Percentiles rank a stretch among this genome's conserved stretches.
phyloP scores from a whole-genome alignment of 257 asterid genomes.

The Solanum medicagineum region DNA sequence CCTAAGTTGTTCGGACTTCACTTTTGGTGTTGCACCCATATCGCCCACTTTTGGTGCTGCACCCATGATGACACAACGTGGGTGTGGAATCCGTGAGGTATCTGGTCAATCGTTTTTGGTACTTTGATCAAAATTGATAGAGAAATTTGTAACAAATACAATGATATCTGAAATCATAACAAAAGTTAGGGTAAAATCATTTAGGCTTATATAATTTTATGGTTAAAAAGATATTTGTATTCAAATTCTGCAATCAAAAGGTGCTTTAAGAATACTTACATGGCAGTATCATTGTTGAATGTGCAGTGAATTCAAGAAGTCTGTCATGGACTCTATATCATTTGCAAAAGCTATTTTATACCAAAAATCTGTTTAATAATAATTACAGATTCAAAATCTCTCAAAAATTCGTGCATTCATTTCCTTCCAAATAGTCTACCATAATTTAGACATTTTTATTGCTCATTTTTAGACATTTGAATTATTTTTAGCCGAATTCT shows the following conservation, averaged over 20 bases:
- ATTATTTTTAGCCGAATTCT: not conserved
- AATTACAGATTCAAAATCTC: not conserved
- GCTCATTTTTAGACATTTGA: not conserved
- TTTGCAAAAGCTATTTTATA: too few relatives aligned
- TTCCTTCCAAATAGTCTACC: not conserved
- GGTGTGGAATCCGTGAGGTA: not conserved
- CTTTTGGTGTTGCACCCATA: too few relatives aligned
- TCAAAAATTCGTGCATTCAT: not conserved
- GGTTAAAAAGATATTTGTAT: not conserved
- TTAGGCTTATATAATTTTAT: not conserved
- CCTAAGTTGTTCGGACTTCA: not conserved
- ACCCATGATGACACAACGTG: not conserved
- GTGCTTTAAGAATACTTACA: not conserved
- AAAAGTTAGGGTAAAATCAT: not conserved
- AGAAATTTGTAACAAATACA: not conserved
- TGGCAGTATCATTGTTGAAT: not conserved
- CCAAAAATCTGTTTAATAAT: not conserved
- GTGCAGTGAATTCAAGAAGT: not conserved
- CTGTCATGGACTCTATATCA: not conserved
- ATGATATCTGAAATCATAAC: not conserved
- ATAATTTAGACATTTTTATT: not conserved
- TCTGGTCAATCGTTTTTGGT: not conserved
- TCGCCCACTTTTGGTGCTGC: not conserved
- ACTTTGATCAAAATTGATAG: not conserved
- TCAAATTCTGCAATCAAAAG: not conserved